Conservation (phyloP, 2,329 filamentous ascomycete genomes). For the Aspergillus caelatus region DNA sequence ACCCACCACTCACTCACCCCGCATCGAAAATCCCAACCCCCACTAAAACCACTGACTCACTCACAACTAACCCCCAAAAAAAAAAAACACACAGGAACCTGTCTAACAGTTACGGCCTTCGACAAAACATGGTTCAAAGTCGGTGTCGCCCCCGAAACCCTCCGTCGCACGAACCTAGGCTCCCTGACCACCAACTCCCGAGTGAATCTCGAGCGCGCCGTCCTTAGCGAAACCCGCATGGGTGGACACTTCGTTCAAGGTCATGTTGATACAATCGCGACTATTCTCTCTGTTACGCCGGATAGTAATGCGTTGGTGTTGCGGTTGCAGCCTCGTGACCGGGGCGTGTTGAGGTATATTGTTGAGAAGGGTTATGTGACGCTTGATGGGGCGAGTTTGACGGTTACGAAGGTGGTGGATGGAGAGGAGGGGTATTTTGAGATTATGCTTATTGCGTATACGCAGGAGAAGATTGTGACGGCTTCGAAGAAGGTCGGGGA, state of each 20-base stretch:
- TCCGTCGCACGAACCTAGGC: conserved; percentile 94
- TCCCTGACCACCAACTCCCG: conserved; percentile 64
- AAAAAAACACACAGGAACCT: conserved; percentile 63
- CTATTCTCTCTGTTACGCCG: conserved; percentile 69
- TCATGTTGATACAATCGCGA: conserved; percentile 88
- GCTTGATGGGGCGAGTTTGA: conserved; percentile 92
- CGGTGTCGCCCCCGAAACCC: conserved; percentile 91
- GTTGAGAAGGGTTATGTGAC: conserved; percentile 97
- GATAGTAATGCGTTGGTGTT: conserved; percentile 93
- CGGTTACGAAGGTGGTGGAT: conserved; percentile 84
- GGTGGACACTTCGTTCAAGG: conserved; percentile 98
- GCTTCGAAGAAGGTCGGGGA: conserved; percentile 78
- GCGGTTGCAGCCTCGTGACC: conserved; percentile 73
- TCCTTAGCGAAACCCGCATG: conserved; percentile 90
- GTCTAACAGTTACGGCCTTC: conserved; percentile 85
- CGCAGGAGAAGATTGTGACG: conserved; percentile 86
- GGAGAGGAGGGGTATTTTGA: conserved; percentile 80
- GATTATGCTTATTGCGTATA: conserved; percentile 97
- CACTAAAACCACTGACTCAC: neutral
- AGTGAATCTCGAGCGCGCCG: conserved; percentile 93
- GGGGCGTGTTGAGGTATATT: conserved; percentile 76
- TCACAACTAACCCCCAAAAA: neutral
- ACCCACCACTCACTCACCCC: neutral
- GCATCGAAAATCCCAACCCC: neutral
- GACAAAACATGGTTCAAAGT: conserved; percentile 73